phyloP scores from a whole-genome alignment of 2,329 filamentous ascomycete genomes.

The Fusarium nurragi region DNA sequence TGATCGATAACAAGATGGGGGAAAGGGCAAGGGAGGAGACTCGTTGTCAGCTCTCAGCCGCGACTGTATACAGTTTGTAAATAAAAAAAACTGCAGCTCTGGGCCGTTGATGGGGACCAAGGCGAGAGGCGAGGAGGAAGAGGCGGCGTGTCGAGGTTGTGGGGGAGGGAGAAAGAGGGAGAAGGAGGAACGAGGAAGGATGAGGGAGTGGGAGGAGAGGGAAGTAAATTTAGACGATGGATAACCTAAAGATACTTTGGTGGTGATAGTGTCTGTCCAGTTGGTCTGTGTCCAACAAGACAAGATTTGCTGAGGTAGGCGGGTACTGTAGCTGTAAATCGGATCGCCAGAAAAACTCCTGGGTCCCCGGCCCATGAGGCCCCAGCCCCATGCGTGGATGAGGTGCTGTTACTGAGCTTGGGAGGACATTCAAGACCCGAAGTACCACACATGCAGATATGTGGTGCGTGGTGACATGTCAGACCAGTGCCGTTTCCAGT shows the following conservation, averaged over 20 bases:
- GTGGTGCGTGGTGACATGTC: slow-evolving; percentile 37
- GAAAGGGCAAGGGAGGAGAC: slow-evolving; percentile 28
- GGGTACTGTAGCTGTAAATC: slow-evolving; percentile 24
- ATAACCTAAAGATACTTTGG: slow-evolving; percentile 25
- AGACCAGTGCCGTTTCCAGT: slow-evolving; percentile 6
- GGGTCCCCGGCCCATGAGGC: slow-evolving; percentile 40
- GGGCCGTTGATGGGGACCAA: slow-evolving; percentile 33
- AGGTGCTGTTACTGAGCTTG: slow-evolving; percentile 36
- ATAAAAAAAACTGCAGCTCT: slow-evolving; percentile 28
- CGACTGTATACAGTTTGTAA: slow-evolving; percentile 27
- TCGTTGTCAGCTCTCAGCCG: slow-evolving; percentile 41
- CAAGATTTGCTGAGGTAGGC: neutral
- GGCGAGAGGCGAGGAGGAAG: slow-evolving; percentile 30
- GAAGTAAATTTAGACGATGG: slow-evolving; percentile 24
- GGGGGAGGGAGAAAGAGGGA: slow-evolving; percentile 25
- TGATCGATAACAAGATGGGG: slow-evolving; percentile 32
- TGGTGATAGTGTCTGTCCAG: slow-evolving; percentile 46
- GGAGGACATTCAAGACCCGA: slow-evolving; percentile 15
- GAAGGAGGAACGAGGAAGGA: slow-evolving; percentile 10
- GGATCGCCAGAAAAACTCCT: slow-evolving; percentile 43
- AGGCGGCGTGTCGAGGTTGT: slow-evolving; percentile 30
- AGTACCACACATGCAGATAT: slow-evolving; percentile 34
- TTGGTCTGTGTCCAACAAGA: neutral
- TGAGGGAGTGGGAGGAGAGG: slow-evolving; percentile 1
- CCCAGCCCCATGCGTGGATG: slow-evolving; percentile 33